These are phyloP conservation scores for Alectoria sarmentosa DNA, from an alignment of 495 filamentous ascomycete species.

Conservation along the genomic window DNA sequence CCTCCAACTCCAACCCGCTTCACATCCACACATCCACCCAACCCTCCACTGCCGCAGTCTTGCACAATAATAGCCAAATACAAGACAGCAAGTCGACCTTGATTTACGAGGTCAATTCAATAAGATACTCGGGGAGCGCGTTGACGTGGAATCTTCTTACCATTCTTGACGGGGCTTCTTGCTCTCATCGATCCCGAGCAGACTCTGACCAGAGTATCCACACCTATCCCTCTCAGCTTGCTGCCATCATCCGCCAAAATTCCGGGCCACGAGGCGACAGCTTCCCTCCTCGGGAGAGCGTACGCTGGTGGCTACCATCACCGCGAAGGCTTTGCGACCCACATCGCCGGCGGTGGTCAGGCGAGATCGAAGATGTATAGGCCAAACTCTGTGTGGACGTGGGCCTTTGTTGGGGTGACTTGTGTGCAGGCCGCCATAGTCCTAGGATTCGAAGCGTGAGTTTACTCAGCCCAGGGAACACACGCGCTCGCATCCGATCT, in stretches of 20 bases:
- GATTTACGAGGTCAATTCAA: background rate
- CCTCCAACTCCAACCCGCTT: conserved; percentile 2
- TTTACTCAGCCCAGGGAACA: conserved; percentile 18
- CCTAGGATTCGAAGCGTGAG: conserved; percentile 81
- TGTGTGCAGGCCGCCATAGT: conserved; percentile 69
- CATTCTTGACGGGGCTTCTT: background rate
- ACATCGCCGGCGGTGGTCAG: conserved; percentile 24
- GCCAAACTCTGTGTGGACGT: conserved; percentile 79
- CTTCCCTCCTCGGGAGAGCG: conserved; percentile 57
- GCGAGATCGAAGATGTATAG: conserved; percentile 51
- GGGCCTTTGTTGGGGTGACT: conserved; percentile 70
- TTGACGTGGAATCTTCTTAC: background rate
- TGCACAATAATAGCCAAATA: background rate
- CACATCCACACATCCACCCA: no score
- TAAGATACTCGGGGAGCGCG: background rate
- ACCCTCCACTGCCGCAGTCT: background rate
- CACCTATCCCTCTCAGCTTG: background rate
- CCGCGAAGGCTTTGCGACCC: conserved; percentile 46
- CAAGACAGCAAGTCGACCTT: background rate
- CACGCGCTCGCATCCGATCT: background rate
- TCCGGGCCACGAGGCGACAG: conserved; percentile 52
- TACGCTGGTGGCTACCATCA: conserved; percentile 45
- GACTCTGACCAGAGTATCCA: conserved; percentile 1
- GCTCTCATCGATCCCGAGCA: background rate
- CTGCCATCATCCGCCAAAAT: conserved; percentile 42